Base-by-base conservation (phyloP, 2,329 filamentous ascomycete genomes). In the Myriangium duriaei region DNA sequence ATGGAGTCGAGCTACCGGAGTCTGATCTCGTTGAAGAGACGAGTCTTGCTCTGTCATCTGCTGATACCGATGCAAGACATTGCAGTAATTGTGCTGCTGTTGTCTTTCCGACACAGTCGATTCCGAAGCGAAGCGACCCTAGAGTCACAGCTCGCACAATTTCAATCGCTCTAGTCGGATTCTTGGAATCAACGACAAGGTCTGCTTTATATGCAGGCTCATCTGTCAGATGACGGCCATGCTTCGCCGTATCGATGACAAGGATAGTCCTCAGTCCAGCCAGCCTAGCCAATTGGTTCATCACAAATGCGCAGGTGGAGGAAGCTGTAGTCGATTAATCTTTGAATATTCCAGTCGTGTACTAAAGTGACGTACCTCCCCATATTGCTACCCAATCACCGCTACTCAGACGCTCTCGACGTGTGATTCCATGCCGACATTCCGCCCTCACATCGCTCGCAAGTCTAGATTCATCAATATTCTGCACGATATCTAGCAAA, bases 301-400 rank as follows among this genome's bases (percentile, higher is more conserved):
- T 40, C 30, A 45, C 30, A 9, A 40, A 37, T 11, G 36, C 43
- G 14, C 36, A 41, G 4, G 43, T 45, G 5, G 36, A 39, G 0
- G 77, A 82, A 1, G 78, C 32, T 34, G 10, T 7, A 15, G n/a
- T 4, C 14, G 16, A n/a, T n/a, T 34, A 10, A 19, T 10, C 30
- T 9, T n/a, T 15, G 32, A 5, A 15, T 7, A 34, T 80, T 1
- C n/a, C n/a, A n/a, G n/a, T n/a, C n/a, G n/a, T n/a, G n/a, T n/a
- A n/a, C n/a, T n/a, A n/a, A n/a, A n/a, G n/a, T n/a, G n/a, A 7
- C 21, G 78, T 83, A 65, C 74, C 81, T 40, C 81, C 81, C 80
- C 81, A 86, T 32, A 86, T 72, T 1, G 73, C 74, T 28, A 86
- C 58, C 72, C 78, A 85, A 42, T 86, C 80, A 0, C 76, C 79